Conservation (phyloP, 768 basidiomycete genomes). For the Russula earlei region DNA sequence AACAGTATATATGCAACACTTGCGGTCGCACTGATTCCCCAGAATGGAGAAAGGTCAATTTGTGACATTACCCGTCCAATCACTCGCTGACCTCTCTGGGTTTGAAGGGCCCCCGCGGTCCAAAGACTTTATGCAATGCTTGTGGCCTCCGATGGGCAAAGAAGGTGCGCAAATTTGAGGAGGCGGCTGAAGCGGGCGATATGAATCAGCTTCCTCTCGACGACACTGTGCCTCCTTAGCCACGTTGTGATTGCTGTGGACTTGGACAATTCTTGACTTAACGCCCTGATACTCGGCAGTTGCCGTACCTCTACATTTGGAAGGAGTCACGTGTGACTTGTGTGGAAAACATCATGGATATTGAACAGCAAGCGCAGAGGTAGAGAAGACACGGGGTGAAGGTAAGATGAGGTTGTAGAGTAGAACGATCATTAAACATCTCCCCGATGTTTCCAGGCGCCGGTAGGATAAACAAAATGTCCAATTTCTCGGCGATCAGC, state of each 20-base stretch:
- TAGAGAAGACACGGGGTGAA: conserved; percentile 17
- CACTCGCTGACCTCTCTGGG: background rate
- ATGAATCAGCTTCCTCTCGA: conserved; percentile 20
- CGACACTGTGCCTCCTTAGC: conserved; percentile 16
- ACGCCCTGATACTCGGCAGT: background rate
- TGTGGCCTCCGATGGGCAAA: conserved; percentile 95
- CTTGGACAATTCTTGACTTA: background rate
- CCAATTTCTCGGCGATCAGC: conserved; percentile 39
- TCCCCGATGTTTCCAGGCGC: conserved; percentile 16
- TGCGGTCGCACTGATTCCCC: conserved; percentile 95
- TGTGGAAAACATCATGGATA: conserved; percentile 16
- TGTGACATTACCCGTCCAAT: background rate
- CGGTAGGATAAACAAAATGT: conserved; percentile 20
- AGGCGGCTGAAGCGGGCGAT: conserved; percentile 26
- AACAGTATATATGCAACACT: conserved; percentile 81
- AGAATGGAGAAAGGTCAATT: conserved; percentile 82
- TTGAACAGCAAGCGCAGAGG: conserved; percentile 17
- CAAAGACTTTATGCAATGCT: conserved; percentile 97
- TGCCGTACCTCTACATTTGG: background rate
- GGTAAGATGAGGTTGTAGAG: conserved; percentile 16
- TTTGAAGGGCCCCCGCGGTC: conserved; percentile 79
- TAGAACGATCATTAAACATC: conserved; percentile 18
- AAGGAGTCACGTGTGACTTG: conserved; percentile 1
- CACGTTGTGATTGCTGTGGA: background rate
- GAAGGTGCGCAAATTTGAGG: conserved; percentile 38